Evolutionary conservation across 2,329 filamentous ascomycete genomes (phyloP), one percentile per base, ranked within the genome.

Genomic region (Penicillium sp.): DNA sequence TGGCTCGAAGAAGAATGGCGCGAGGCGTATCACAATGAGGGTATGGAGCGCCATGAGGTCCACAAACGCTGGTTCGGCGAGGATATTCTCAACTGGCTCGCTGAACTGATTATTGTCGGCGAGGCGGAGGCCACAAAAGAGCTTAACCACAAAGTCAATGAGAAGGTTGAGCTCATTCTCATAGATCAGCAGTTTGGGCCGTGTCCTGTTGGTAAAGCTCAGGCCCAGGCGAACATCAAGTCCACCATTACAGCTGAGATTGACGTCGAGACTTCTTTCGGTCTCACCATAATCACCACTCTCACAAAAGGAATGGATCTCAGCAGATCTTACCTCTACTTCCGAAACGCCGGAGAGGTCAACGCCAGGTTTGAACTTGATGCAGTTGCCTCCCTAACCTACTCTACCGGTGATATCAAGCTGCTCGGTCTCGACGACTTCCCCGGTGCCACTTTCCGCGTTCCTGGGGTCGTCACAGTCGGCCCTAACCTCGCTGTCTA

Each of bases 1-100:
- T 76, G 70, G 72, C 67, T 77, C 2, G 73, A 77, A 53, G 70
- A 75, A 2, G 71, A 72, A 54, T 76, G 60, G 57, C 64, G 72
- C 0, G 67, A 75, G 22, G 73, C 40, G 31, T 53, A 55, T 18
- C 67, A 75, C 46, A 59, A 59, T 46, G 63, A 62, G 6, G 64
- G 52, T 4, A 40, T 74, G 11, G 50, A 53, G 18, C 54, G 41
- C 27, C 55, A 57, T 3, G 67, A 76, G 9, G 54, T 76, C 0
- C 65, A 75, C 49, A 63, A 73, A 56, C 68, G 71, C 2, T 75
- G 71, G 72, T 75, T 74, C 34, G 70, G 69, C 7, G 40, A 58
- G 16, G 61, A 57, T 48, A 52, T 69, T 29, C 34, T 75, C 36
- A 60, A 64, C 40, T 75, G 65, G 73, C 63, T 68, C 16, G 39